Conservation (phyloP, 1,284 basidiomycete species). For the Leucoagaricus sp. region DNA sequence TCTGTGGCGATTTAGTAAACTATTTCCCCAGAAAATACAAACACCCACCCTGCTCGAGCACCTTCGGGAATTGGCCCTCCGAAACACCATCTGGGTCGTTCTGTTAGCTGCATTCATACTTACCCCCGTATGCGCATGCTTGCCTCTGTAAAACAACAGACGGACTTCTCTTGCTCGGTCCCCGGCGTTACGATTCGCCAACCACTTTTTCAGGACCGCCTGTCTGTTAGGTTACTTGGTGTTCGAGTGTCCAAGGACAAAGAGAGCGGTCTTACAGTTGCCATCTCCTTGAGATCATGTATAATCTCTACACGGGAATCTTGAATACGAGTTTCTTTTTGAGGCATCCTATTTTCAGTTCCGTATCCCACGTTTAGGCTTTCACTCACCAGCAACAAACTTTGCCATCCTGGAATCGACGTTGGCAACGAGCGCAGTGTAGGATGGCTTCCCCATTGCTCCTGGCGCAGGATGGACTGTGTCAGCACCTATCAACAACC, state of each 20-base stretch:
- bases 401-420: conserved; percentile 67
- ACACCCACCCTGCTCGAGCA: conserved; percentile 54
- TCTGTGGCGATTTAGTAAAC: no score
- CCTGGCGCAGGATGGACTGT: conserved; percentile 80
- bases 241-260: neutral
- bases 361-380: neutral
- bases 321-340: conserved; percentile 60
- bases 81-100: conserved; percentile 68
- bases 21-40: conserved; percentile 14
- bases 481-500: conserved; percentile 56
- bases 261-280: conserved; percentile 36
- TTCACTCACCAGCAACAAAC: conserved; percentile 49
- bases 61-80: conserved; percentile 76
- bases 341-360: neutral
- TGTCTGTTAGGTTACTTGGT: conserved; percentile 14
- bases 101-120: neutral
- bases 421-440: conserved; percentile 73
- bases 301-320: conserved; percentile 74
- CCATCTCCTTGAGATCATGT: conserved; percentile 65
- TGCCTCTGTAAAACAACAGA: conserved; percentile 75
- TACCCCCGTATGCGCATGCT: conserved; percentile 15
- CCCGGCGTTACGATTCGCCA: conserved; percentile 47
- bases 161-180: conserved; percentile 57
- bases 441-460: conserved; percentile 70
- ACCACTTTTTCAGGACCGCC: conserved; percentile 58